Conservation (phyloP, 2,329 filamentous ascomycete species). For the Daldinia sp. region DNA sequence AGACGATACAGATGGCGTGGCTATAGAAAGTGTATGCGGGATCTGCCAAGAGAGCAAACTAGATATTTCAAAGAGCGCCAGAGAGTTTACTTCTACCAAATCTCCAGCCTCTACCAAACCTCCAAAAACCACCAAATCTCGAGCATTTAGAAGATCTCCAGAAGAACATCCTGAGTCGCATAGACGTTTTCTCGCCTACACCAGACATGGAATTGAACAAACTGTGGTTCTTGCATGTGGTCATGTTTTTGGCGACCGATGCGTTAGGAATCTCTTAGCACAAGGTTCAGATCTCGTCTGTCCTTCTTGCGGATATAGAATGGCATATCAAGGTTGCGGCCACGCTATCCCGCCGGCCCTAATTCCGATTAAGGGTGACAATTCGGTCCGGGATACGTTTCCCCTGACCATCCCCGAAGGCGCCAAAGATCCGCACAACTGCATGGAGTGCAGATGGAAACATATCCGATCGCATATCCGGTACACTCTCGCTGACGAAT, state of each 20-base stretch:
- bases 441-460: slow-evolving; percentile 46
- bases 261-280: slow-evolving; percentile 30
- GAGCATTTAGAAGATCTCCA: no score
- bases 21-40: slow-evolving; percentile 39
- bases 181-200: slow-evolving; percentile 23
- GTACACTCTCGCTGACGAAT: slow-evolving; percentile 39
- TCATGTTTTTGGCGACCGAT: slow-evolving; percentile 47
- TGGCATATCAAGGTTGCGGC: slow-evolving; percentile 43
- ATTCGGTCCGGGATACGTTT: slow-evolving; percentile 41
- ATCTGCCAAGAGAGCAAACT: slow-evolving; percentile 40
- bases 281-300: slow-evolving; percentile 32
- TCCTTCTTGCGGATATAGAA: slow-evolving; percentile 43
- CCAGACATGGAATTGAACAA: slow-evolving; percentile 41
- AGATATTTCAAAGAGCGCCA: slow-evolving; percentile 40
- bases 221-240: slow-evolving; percentile 46
- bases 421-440: slow-evolving; percentile 35
- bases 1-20: slow-evolving; percentile 15
- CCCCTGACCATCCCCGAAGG: slow-evolving; percentile 46
- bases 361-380: slow-evolving; percentile 31
- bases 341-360: slow-evolving; percentile 42
- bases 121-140: no score
- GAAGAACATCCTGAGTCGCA: slow-evolving; percentile 11
- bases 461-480: slow-evolving; percentile 34
- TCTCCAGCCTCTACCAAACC: not conserved
- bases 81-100: slow-evolving; percentile 16